Conservation (phyloP, 2,329 filamentous ascomycete genomes). For the Fusarium sp. region DNA sequence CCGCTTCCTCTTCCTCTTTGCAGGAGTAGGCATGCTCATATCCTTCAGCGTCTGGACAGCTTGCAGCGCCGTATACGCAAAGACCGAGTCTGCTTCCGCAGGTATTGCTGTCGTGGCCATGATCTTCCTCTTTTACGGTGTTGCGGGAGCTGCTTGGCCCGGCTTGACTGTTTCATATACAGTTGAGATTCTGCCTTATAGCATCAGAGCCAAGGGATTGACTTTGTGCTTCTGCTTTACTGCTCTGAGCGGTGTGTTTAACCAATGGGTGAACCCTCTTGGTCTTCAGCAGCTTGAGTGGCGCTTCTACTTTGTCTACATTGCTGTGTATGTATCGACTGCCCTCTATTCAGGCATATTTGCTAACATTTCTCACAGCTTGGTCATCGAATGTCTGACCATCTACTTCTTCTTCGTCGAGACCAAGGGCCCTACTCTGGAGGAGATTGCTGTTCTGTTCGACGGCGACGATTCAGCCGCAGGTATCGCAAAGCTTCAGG, state of each 20-base stretch:
- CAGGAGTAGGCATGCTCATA: slow-evolving; percentile 40
- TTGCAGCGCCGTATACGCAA: slow-evolving; percentile 40
- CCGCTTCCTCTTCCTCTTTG: slow-evolving; percentile 38
- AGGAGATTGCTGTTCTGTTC: slow-evolving; percentile 42
- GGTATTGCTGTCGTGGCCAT: slow-evolving; percentile 41
- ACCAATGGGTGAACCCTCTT: slow-evolving; percentile 42
- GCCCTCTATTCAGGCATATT: rapidly evolving
- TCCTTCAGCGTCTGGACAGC: slow-evolving; percentile 41
- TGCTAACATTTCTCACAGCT: not conserved
- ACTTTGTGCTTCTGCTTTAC: slow-evolving; percentile 43
- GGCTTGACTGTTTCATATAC: slow-evolving; percentile 42
- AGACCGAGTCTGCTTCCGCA: slow-evolving; percentile 28
- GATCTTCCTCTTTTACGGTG: slow-evolving; percentile 44
- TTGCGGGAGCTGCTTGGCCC: slow-evolving; percentile 40
- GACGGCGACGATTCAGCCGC: slow-evolving; percentile 39
- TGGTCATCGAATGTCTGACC: slow-evolving; percentile 39
- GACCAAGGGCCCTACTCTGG: slow-evolving; percentile 37
- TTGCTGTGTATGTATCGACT: slow-evolving; percentile 31
- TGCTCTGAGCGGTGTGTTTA: slow-evolving; percentile 39
- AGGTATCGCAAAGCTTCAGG: slow-evolving; percentile 34
- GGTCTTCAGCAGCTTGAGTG: slow-evolving; percentile 37
- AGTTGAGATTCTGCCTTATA: slow-evolving; percentile 40
- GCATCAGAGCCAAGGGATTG: slow-evolving; percentile 41
- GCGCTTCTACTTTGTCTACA: slow-evolving; percentile 43
- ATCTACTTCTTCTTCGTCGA: slow-evolving; percentile 45